These are phyloP conservation scores for Salinomyces thailandicus DNA, from an alignment of 2,329 filamentous ascomycete genomes.

Conservation along the genomic window DNA sequence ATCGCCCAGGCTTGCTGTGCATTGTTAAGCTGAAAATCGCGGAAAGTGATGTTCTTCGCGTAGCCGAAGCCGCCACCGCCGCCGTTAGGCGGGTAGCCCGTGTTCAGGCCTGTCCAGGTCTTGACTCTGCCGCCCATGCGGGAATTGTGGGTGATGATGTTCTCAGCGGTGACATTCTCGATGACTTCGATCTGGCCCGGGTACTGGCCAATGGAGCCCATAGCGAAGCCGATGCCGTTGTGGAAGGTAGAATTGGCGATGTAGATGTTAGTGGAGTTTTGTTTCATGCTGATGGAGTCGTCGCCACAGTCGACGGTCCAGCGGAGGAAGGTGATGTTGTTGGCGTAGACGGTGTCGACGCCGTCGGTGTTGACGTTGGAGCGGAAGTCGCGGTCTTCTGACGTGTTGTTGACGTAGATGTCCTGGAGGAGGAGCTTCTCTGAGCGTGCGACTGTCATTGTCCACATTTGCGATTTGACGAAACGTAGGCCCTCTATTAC, in stretches of 20 bases:
- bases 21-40: conserved; percentile 3
- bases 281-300: conserved; percentile 45
- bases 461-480: conserved; percentile 9
- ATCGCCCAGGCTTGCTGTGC: not conserved
- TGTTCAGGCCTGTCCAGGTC: conserved; percentile 44
- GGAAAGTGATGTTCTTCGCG: conserved; percentile 11
- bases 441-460: conserved; percentile 11
- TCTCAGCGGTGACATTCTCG: conserved; percentile 30
- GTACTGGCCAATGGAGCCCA: conserved; percentile 39
- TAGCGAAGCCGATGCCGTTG: conserved; percentile 13
- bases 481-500: conserved; percentile 34
- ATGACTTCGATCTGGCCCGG: conserved; percentile 44
- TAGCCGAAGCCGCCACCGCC: conserved; percentile 46
- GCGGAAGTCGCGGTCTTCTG: conserved; percentile 9
- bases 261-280: conserved; percentile 45
- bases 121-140: conserved; percentile 32
- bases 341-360: conserved; percentile 43
- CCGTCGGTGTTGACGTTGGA: conserved; percentile 35
- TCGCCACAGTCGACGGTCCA: conserved; percentile 46
- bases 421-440: conserved; percentile 13
- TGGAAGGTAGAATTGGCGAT: conserved; percentile 36
- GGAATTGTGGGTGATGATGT: conserved; percentile 16
- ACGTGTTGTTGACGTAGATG: conserved; percentile 44
- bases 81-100: conserved; percentile 44
- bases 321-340: conserved; percentile 42